Conservation (phyloP, 805 yeast genomes). For the Schwanniomyces polymorphus region DNA sequence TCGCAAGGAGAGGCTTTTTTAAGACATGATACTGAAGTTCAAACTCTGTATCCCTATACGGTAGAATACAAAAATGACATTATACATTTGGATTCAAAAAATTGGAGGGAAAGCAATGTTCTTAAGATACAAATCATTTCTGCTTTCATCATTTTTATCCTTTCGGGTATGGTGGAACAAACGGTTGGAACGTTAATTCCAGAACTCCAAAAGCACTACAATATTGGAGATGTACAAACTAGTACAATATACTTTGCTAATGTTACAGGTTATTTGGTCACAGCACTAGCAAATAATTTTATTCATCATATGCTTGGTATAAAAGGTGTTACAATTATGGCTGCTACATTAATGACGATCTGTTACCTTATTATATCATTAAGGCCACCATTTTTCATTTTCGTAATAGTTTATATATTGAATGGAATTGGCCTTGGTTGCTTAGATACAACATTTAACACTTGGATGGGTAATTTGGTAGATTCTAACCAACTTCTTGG, state of each 20-base stretch:
- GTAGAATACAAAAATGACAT: conserved; percentile 26
- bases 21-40: neutral
- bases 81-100: conserved; percentile 34
- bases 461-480: conserved; percentile 49
- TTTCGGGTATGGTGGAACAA: conserved; percentile 61
- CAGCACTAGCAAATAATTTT: conserved; percentile 50
- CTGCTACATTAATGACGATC: conserved; percentile 29
- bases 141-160: conserved; percentile 37
- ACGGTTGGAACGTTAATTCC: conserved; percentile 62
- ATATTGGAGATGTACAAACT: conserved; percentile 46
- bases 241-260: conserved; percentile 53
- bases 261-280: conserved; percentile 53
- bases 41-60: conserved; percentile 4
- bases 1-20: neutral
- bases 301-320: conserved; percentile 48
- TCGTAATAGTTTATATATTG: conserved; percentile 38
- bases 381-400: conserved; percentile 42
- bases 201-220: conserved; percentile 45
- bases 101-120: conserved; percentile 35
- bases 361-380: conserved; percentile 40
- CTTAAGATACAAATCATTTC: conserved; percentile 46
- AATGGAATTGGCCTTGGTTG: conserved; percentile 59
- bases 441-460: conserved; percentile 54
- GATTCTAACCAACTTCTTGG: conserved; percentile 54
- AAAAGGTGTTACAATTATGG: conserved; percentile 41